Percentiles rank a stretch among this genome's conserved stretches.
Evolutionary conservation across 2,329 filamentous ascomycete species (phyloP).

Genomic region (Ceratocystiopsis minuta): DNA sequence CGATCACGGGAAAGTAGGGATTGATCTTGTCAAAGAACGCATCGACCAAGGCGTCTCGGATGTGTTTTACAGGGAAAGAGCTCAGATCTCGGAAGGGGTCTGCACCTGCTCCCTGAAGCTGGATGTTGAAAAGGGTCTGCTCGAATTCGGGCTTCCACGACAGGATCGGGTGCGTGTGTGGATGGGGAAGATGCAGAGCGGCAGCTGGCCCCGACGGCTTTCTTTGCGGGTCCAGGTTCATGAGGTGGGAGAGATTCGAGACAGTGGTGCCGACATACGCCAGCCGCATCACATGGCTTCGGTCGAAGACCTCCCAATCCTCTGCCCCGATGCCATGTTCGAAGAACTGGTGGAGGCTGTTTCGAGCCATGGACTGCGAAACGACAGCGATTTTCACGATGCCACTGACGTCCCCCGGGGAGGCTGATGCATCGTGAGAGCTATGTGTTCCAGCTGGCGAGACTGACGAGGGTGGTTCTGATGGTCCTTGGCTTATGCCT

Average conservation of each 20-base stretch:
- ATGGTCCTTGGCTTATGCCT: neutral
- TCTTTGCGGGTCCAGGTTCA: neutral
- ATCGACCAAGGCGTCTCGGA: neutral
- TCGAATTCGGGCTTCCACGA: neutral
- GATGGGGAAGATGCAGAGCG: neutral
- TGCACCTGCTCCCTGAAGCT: neutral
- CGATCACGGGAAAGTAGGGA: neutral
- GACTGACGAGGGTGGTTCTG: neutral
- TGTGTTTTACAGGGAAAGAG: neutral
- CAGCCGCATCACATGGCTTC: neutral
- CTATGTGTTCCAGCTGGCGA: neutral
- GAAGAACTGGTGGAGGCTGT: neutral
- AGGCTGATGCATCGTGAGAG: neutral
- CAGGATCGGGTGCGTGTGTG: neutral
- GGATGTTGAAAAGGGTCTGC: neutral
- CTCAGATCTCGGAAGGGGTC: neutral
- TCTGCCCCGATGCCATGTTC: neutral
- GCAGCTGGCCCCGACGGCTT: neutral
- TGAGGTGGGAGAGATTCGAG: neutral
- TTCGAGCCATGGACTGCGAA: neutral
- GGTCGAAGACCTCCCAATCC: neutral
- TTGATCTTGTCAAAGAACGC: neutral
- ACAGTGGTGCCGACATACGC: neutral
- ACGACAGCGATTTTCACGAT: neutral
- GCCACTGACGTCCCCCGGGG: neutral